Base-by-base conservation (phyloP, 2,329 filamentous ascomycete species). In the Lasiodiplodia theobromae region DNA sequence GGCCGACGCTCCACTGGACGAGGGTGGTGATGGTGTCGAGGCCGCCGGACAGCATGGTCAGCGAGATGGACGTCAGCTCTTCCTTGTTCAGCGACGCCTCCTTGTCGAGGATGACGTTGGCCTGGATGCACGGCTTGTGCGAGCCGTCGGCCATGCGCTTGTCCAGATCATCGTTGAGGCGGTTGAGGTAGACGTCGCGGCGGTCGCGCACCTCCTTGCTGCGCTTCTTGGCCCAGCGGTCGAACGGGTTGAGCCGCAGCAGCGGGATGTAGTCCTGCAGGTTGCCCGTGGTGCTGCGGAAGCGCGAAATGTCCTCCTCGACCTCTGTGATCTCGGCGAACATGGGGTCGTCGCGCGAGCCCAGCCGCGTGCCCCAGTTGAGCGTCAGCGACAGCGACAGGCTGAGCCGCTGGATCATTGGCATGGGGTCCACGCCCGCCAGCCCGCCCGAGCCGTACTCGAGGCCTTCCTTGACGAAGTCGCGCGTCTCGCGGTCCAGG, bases 41-140 rank as follows among this genome's bases (percentile, higher is more conserved):
- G 0, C 89, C 89, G 0, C 89, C 89, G 0, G 87, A 89, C 4
- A 91, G 79, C 89, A 92, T 91, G 0, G 89, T 91, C 70, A 91
- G 77, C 70, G 87, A 89, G 72, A 91, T 91, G 0, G 86, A 88
- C 0, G 85, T 89, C 44, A 91, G 81, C 71, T 91, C 89, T 62
- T 86, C 87, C 49, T 84, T 83, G 77, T 86, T 89, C 18, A 91
- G 78, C 70, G 86, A 88, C 0, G 88, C 86, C 47, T 91, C 88
- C 71, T 87, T 85, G 71, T 91, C 88, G 57, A 86, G 79, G 69
- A 91, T 89, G 38, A 91, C 85, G 70, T 90, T 91, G 4, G 87
- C 88, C 70, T 91, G 88, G 53, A 91, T 91, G 73, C 89, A 91
- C 0, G 88, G 87, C 71, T 86, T 84, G 73, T 90, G 84, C 0